Evolutionary conservation across 768 basidiomycete species (phyloP), one percentile per base, ranked within the genome.

Genomic region (Boletus insuetus): DNA sequence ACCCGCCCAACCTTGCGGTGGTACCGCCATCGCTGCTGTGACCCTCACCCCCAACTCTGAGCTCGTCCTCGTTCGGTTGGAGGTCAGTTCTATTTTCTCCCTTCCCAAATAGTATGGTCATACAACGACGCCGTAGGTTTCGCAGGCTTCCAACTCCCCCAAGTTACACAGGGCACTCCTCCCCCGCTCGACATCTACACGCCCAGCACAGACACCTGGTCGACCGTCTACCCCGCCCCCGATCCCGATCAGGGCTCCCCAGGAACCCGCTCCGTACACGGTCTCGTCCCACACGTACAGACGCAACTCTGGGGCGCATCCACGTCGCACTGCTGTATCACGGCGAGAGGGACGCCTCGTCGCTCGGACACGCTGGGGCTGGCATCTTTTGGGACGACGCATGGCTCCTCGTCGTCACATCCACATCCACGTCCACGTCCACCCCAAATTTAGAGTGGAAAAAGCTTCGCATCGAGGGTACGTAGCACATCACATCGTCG

Each of bases 371-470:
- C 49, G 72, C 69, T 0, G 74, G 74, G 1, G 78, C 74, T 0
- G 76, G 75, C 0, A 51, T 61, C n/a, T 79, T 79, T 64, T 72
- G 73, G 66, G 63, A 69, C 20, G 76, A 78, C 38, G 67, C 66
- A 3, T 78, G 75, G 75, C 51, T 70, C 12, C n/a, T n/a, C n/a
- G n/a, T n/a, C n/a, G n/a, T n/a, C n/a, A n/a, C n/a, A n/a, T n/a
- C n/a, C n/a, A n/a, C n/a, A n/a, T n/a, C n/a, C n/a, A n/a, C n/a
- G n/a, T n/a, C n/a, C n/a, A n/a, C n/a, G n/a, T n/a, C n/a, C n/a
- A n/a, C n/a, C n/a, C n/a, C n/a, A n/a, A n/a, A n/a, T n/a, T n/a
- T n/a, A n/a, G n/a, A n/a, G n/a, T n/a, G n/a, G n/a, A n/a, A n/a
- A n/a, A n/a, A n/a, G n/a, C n/a, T 2, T 32, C 12, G 42, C 4